phyloP scores from a whole-genome alignment of 2,329 filamentous ascomycete species.

The Talaromyces verruculosus region DNA sequence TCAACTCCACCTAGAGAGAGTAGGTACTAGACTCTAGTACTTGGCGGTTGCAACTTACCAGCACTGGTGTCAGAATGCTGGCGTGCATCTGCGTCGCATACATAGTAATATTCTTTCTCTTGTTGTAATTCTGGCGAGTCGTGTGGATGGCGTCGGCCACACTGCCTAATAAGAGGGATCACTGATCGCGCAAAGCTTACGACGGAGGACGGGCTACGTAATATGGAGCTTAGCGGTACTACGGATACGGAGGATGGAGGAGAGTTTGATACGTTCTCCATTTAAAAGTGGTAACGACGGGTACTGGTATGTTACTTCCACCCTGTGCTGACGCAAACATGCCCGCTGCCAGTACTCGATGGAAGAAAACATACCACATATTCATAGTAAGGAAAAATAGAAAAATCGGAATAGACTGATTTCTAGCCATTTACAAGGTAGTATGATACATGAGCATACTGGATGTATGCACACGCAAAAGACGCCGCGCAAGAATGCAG shows the following conservation, averaged over 20 bases:
- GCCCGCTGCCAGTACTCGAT: background rate
- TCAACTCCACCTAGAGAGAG: background rate
- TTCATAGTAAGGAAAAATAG: background rate
- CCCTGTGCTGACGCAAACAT: background rate
- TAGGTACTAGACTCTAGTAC: background rate
- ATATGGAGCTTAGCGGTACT: slow-evolving; percentile 1
- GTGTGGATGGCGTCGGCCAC: background rate
- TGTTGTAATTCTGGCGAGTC: background rate
- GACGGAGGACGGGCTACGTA: background rate
- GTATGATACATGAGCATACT: background rate
- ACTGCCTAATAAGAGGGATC: background rate
- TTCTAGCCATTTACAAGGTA: background rate
- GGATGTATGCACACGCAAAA: background rate
- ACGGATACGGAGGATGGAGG: background rate
- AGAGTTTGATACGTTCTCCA: background rate
- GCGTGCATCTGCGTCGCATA: background rate
- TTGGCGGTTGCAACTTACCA: background rate
- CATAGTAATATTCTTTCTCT: background rate
- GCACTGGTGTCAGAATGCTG: background rate
- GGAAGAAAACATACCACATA: background rate
- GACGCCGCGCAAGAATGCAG: background rate
- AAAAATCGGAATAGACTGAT: background rate
- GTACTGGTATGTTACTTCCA: slow-evolving; percentile 2
- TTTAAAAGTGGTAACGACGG: background rate
- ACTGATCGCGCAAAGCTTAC: background rate